Evolutionary conservation across 78 protist genomes (phyloP).

Genomic region (Goniomonas avonlea): DNA sequence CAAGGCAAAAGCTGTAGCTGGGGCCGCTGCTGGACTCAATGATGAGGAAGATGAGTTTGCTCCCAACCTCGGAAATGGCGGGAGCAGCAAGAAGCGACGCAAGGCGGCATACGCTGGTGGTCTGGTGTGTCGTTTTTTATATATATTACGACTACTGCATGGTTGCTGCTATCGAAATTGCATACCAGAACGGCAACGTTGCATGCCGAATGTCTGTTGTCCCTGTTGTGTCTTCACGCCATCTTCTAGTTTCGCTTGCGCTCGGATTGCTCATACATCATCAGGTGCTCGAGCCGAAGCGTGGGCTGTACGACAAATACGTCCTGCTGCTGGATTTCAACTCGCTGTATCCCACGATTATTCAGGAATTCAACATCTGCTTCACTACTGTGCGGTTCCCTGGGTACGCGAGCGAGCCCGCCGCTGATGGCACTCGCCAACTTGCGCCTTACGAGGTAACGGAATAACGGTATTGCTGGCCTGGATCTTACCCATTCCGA

Average conservation of each 20-base stretch:
- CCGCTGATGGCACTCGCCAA: neutral
- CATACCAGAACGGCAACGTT: too few relatives aligned
- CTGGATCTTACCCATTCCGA: too few relatives aligned
- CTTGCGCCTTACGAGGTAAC: neutral
- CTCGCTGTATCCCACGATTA: conserved; percentile 97
- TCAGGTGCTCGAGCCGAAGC: conserved; percentile 92
- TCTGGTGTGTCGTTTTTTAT: too few relatives aligned
- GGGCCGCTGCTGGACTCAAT: neutral
- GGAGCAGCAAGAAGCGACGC: neutral
- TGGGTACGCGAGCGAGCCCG: too few relatives aligned
- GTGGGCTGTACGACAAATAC: conserved; percentile 82
- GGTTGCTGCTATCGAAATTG: too few relatives aligned
- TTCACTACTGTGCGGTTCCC: conserved; percentile 93
- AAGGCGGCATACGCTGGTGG: conserved; percentile 49
- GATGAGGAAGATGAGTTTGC: conserved; percentile 1
- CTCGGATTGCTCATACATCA: too few relatives aligned
- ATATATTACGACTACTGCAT: too few relatives aligned
- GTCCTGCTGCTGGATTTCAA: conserved; percentile 97
- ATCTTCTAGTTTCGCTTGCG: too few relatives aligned
- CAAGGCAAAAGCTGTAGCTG: neutral
- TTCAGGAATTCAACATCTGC: conserved; percentile 93
- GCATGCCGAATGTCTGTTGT: too few relatives aligned
- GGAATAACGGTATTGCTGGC: too few relatives aligned
- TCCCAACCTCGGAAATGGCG: neutral
- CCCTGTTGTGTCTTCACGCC: too few relatives aligned